A percentile compares a stretch with the other conserved stretches of the same genome.
These are phyloP conservation scores for Aspergillus japonicus DNA, from an alignment of 2,329 filamentous ascomycete species.

Conservation along the genomic window DNA sequence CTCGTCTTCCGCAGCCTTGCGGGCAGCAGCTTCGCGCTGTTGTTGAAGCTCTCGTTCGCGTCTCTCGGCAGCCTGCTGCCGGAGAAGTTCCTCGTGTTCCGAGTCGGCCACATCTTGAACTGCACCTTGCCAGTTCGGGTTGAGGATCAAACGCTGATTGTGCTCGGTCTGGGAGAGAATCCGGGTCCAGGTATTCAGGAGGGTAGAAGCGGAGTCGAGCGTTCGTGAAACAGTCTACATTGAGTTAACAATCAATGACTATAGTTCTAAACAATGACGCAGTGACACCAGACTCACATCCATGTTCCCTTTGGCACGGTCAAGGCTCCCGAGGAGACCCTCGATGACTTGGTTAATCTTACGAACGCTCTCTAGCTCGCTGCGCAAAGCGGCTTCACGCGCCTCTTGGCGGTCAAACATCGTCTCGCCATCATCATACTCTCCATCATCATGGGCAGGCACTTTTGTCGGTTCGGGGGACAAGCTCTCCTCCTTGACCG, in stretches of 20 bases:
- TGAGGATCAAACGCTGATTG: constrained; percentile 86
- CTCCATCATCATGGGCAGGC: constrained; percentile 47
- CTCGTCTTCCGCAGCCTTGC: constrained; percentile 52
- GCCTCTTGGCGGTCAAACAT: constrained; percentile 64
- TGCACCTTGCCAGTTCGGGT: constrained; percentile 86
- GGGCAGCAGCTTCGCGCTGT: constrained; percentile 66
- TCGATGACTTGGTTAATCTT: constrained; percentile 88
- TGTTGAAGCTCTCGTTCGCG: constrained; percentile 75
- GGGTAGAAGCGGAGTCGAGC: constrained; percentile 79
- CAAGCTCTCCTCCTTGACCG: constrained; percentile 40
- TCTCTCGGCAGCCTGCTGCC: constrained; percentile 74
- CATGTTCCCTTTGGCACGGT: constrained; percentile 51
- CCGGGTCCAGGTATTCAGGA: constrained; percentile 92
- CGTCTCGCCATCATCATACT: constrained; percentile 53
- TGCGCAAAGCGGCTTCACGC: constrained; percentile 70
- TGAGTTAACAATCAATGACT: not conserved
- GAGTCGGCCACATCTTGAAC: constrained; percentile 81
- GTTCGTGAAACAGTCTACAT: constrained; percentile 78
- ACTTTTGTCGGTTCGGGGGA: constrained; percentile 31
- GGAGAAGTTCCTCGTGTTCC: constrained; percentile 73
- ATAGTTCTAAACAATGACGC: not conserved
- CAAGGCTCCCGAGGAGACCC: constrained; percentile 46
- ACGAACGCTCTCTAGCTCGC: constrained; percentile 78
- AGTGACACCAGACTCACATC: constrained; percentile 35
- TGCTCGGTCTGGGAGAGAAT: constrained; percentile 97